phyloP scores from a whole-genome alignment of 306 rosid species.

The Vigna angularis region DNA sequence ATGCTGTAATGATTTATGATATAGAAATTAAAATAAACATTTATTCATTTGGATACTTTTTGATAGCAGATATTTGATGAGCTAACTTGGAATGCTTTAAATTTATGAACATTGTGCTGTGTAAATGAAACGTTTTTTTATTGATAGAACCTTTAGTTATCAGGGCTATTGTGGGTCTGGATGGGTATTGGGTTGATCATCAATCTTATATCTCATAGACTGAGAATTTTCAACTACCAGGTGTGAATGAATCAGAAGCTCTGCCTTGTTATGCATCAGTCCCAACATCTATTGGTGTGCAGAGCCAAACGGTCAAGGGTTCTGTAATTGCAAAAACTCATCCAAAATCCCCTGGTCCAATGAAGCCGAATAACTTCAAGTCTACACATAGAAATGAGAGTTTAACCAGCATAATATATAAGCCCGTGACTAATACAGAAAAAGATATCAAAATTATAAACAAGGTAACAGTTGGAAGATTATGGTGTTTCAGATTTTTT shows the following conservation, averaged over 20 bases:
- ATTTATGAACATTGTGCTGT: not conserved
- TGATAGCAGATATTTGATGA: slow-evolving; percentile 23
- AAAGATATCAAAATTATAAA: slow-evolving; percentile 44
- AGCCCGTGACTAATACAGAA: slow-evolving; percentile 43
- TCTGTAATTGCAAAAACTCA: slow-evolving; percentile 43
- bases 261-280: slow-evolving; percentile 54
- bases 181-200: slow-evolving; percentile 53
- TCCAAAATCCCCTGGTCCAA: slow-evolving; percentile 46
- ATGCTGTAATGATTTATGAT: slow-evolving; percentile 6
- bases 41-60: not conserved
- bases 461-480: slow-evolving; percentile 57
- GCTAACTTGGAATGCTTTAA: slow-evolving; percentile 13
- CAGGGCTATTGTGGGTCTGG: slow-evolving; percentile 51
- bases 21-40: not conserved
- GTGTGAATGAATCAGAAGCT: slow-evolving; percentile 59
- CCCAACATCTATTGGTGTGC: slow-evolving; percentile 47
- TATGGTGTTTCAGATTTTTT: slow-evolving; percentile 21
- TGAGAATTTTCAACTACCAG: slow-evolving; percentile 60
- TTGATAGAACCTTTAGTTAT: slow-evolving; percentile 46
- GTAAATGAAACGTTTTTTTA: not conserved
- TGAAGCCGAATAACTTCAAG: slow-evolving; percentile 48
- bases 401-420: slow-evolving; percentile 46
- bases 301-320: slow-evolving; percentile 47
- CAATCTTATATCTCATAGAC: slow-evolving; percentile 58
- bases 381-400: slow-evolving; percentile 46